Evolutionary conservation across 2,329 filamentous ascomycete genomes (phyloP).

Genomic region (Cladophialophora carrionii): DNA sequence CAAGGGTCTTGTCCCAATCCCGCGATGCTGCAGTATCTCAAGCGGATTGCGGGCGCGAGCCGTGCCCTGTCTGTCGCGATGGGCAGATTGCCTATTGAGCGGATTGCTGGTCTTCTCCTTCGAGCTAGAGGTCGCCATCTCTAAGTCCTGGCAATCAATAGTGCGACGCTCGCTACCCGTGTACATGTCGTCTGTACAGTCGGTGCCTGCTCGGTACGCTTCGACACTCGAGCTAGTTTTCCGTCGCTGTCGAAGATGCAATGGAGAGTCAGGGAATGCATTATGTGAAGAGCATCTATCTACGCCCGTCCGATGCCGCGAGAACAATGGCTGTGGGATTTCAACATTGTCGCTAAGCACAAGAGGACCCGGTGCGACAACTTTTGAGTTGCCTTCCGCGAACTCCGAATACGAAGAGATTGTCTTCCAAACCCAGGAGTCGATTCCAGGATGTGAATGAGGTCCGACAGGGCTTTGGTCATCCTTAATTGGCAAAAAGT

Average conservation of each 20-base stretch:
- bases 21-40: constrained; percentile 34
- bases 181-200: neutral
- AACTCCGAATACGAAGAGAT: constrained; percentile 1
- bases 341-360: constrained; percentile 20
- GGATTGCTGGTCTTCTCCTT: neutral
- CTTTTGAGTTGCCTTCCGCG: neutral
- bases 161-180: neutral
- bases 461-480: neutral
- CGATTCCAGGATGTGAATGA: constrained; percentile 18
- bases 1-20: constrained; percentile 31
- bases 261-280: constrained; percentile 15
- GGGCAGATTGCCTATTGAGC: neutral
- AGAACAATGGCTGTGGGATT: constrained; percentile 35
- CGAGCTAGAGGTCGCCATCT: constrained; percentile 7
- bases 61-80: constrained; percentile 11
- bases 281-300: constrained; percentile 6
- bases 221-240: constrained; percentile 24
- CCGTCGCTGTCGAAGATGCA: constrained; percentile 30
- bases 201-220: neutral
- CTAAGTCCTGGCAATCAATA: neutral
- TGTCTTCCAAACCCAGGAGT: constrained; percentile 27
- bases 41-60: constrained; percentile 20
- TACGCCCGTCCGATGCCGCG: neutral
- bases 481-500: neutral
- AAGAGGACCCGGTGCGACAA: neutral